Evolutionary conservation across 2,329 filamentous ascomycete genomes (phyloP).

Genomic region (Fusarium sp.): DNA sequence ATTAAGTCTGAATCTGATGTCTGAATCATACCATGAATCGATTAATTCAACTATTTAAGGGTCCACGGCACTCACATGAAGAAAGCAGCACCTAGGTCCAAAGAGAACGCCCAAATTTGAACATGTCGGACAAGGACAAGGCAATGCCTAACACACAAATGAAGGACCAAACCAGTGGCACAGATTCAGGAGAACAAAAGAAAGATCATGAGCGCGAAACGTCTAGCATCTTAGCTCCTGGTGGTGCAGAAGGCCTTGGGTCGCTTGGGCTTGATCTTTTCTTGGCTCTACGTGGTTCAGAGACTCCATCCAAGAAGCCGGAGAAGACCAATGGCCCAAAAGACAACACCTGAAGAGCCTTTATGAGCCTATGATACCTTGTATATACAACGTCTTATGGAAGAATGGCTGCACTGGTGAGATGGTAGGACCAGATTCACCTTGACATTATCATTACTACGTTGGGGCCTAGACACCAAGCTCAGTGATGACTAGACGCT

Average conservation of each 20-base stretch:
- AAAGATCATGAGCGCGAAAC: too few species aligned
- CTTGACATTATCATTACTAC: too few species aligned
- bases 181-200: neutral
- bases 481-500: too few species aligned
- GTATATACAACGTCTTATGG: too few species aligned
- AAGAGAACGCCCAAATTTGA: neutral
- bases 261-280: neutral
- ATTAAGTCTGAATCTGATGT: too few species aligned
- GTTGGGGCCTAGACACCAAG: too few species aligned
- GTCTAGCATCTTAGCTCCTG: neutral
- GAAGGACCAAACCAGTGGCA: neutral
- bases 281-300: neutral
- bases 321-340: neutral
- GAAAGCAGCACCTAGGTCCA: neutral
- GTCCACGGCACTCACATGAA: neutral
- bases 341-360: neutral
- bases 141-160: neutral
- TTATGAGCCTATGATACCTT: too few species aligned
- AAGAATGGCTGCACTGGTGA: too few species aligned
- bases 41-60: neutral
- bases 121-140: neutral
- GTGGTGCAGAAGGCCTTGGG: neutral
- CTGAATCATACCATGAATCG: too few species aligned
- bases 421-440: too few species aligned
- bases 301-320: neutral